These are phyloP conservation scores for Hypoxylon sp. DNA, from an alignment of 2,329 filamentous ascomycete species.

Conservation along the genomic window DNA sequence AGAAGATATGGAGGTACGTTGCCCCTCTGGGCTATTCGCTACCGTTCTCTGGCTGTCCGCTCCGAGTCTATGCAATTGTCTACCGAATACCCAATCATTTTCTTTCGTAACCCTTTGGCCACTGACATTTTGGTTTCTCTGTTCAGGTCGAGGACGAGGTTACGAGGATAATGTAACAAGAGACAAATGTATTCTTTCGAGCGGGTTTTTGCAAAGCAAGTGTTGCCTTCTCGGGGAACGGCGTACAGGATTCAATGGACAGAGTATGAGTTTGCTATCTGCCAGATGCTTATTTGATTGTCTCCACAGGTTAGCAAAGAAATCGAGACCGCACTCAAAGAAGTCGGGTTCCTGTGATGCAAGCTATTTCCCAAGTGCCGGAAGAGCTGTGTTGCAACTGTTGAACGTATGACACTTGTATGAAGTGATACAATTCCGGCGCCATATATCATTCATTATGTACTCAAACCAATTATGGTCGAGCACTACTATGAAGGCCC, in stretches of 20 bases:
- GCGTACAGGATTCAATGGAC: constrained; percentile 38
- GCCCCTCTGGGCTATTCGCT: constrained; percentile 27
- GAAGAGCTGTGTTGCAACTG: constrained; percentile 22
- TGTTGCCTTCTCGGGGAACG: constrained; percentile 32
- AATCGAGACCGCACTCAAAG: constrained; percentile 54
- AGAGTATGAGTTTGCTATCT: constrained; percentile 43
- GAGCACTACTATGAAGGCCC: neutral
- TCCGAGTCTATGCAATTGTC: constrained; percentile 11
- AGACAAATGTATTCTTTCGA: constrained; percentile 47
- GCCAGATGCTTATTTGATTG: constrained; percentile 49
- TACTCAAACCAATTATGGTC: neutral
- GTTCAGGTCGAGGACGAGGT: constrained; percentile 88
- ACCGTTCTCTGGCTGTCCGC: constrained; percentile 13
- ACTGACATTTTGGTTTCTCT: constrained; percentile 63
- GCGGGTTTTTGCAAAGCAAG: constrained; percentile 29
- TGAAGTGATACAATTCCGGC: constrained; percentile 28
- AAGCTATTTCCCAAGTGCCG: constrained; percentile 11
- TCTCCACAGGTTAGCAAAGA: constrained; percentile 51
- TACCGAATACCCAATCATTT: constrained; percentile 19
- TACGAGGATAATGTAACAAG: constrained; percentile 84
- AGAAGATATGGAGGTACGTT: constrained; percentile 98
- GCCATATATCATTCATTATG: constrained; percentile 8
- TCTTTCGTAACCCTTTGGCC: constrained; percentile 50
- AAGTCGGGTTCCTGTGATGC: constrained; percentile 56
- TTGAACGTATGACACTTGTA: constrained; percentile 26